These are phyloP conservation scores for Pseudotsuga menziesii DNA, from an alignment of 75 land plant genomes.

Conservation along the genomic window DNA sequence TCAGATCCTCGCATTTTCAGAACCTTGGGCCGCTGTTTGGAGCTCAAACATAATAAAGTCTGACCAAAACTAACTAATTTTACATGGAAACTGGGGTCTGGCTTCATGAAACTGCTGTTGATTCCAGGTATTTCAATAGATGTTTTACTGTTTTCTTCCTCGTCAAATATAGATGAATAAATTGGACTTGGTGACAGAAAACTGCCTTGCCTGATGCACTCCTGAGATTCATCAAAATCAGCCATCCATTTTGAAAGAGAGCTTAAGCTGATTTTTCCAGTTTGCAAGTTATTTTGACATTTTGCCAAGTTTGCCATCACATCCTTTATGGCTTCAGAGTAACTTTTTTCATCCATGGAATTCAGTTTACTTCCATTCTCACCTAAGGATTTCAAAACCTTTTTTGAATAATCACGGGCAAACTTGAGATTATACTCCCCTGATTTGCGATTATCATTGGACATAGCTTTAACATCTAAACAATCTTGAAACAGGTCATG, in stretches of 20 bases:
- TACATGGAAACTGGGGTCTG: slow-evolving; percentile 20
- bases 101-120: slow-evolving; percentile 25
- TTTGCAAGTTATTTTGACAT: slow-evolving; percentile 15
- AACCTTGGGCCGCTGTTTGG: slow-evolving; percentile 50
- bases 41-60: slow-evolving; percentile 29
- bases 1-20: slow-evolving; percentile 56
- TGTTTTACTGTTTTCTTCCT: slow-evolving; percentile 5
- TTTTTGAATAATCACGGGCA: slow-evolving; percentile 45
- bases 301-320: slow-evolving; percentile 22
- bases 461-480: slow-evolving; percentile 34
- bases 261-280: slow-evolving; percentile 32
- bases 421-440: slow-evolving; percentile 55
- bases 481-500: slow-evolving; percentile 26
- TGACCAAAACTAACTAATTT: slow-evolving; percentile 45
- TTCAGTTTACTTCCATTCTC: slow-evolving; percentile 32
- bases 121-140: slow-evolving; percentile 40
- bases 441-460: slow-evolving; percentile 16
- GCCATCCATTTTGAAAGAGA: slow-evolving; percentile 52
- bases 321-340: slow-evolving; percentile 15
- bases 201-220: not conserved
- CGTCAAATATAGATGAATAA: not conserved
- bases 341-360: slow-evolving; percentile 30
- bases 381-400: slow-evolving; percentile 34
- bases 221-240: slow-evolving; percentile 29
- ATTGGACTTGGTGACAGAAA: not conserved